phyloP scores from a whole-genome alignment of 768 basidiomycete genomes.

The Leccinellum albellum region DNA sequence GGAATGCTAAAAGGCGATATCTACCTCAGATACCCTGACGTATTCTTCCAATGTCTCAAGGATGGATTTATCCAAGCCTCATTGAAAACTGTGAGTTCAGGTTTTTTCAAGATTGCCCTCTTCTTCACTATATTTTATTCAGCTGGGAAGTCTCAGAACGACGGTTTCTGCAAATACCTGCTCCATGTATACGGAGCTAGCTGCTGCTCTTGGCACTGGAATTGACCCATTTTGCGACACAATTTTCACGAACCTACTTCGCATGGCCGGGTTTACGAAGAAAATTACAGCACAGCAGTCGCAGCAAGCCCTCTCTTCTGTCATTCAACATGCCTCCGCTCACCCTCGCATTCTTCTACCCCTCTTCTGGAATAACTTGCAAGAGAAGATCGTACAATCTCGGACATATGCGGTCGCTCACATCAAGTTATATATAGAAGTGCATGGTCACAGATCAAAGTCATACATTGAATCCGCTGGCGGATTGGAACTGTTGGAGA shows the following conservation, averaged over 20 bases:
- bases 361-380: conserved; percentile 61
- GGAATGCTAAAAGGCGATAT: conserved; percentile 90
- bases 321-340: conserved; percentile 67
- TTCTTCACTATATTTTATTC: conserved; percentile 4
- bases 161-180: conserved; percentile 82
- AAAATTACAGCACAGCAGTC: conserved; percentile 86
- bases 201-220: conserved; percentile 54
- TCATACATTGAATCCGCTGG: conserved; percentile 65
- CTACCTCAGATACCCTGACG: conserved; percentile 65
- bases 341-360: conserved; percentile 68
- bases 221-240: conserved; percentile 81
- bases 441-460: conserved; percentile 65
- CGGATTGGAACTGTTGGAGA: conserved; percentile 69
- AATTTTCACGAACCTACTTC: conserved; percentile 70
- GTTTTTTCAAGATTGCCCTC: not conserved
- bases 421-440: conserved; percentile 68
- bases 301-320: conserved; percentile 62
- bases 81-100: conserved; percentile 68
- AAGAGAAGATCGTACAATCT: conserved; percentile 80
- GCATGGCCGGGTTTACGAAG: conserved; percentile 89
- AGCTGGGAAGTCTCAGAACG: conserved; percentile 88
- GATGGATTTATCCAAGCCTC: conserved; percentile 78
- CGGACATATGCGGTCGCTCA: conserved; percentile 67
- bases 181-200: conserved; percentile 72
- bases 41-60: conserved; percentile 73